Percentiles rank a stretch among this genome's conserved stretches.
Evolutionary conservation across 2,329 filamentous ascomycete genomes (phyloP).

Genomic region (Aspergillus proliferans): DNA sequence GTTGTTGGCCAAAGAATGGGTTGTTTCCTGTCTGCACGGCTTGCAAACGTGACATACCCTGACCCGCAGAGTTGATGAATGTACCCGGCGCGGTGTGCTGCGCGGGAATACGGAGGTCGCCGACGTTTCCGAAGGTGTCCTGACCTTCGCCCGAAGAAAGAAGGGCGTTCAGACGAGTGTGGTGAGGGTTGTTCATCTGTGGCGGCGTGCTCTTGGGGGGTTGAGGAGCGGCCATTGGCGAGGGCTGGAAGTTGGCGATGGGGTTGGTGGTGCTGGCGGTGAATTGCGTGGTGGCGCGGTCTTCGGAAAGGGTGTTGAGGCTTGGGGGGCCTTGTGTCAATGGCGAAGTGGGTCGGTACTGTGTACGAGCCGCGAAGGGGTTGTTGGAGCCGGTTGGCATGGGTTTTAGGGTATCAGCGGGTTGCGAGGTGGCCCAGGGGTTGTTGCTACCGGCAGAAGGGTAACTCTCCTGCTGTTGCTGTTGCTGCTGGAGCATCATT

Average conservation of each 20-base stretch:
- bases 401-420: slow-evolving; percentile 63
- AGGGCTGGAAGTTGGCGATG: slow-evolving; percentile 44
- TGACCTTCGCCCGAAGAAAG: slow-evolving; percentile 83
- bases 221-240: slow-evolving; percentile 20
- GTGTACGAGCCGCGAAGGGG: slow-evolving; percentile 69
- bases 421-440: slow-evolving; percentile 69
- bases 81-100: slow-evolving; percentile 95
- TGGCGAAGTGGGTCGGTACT: slow-evolving; percentile 48
- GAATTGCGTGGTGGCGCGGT: slow-evolving; percentile 66
- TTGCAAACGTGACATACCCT: slow-evolving; percentile 68
- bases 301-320: slow-evolving; percentile 71
- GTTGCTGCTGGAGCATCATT: slow-evolving; percentile 30
- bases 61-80: slow-evolving; percentile 91
- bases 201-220: slow-evolving; percentile 29
- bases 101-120: slow-evolving; percentile 86
- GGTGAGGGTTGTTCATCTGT: slow-evolving; percentile 48
- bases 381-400: slow-evolving; percentile 96
- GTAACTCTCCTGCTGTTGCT: slow-evolving; percentile 54
- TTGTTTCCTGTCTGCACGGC: slow-evolving; percentile 68
- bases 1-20: slow-evolving; percentile 69
- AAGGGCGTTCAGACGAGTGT: slow-evolving; percentile 75
- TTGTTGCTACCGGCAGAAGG: slow-evolving; percentile 83
- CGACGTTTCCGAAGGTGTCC: slow-evolving; percentile 97
- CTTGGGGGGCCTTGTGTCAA: slow-evolving; percentile 58
- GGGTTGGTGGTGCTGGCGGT: slow-evolving; percentile 46